phyloP scores from a whole-genome alignment of 129 eudicot genomes.

The Rutidosis leptorrhynchoides region DNA sequence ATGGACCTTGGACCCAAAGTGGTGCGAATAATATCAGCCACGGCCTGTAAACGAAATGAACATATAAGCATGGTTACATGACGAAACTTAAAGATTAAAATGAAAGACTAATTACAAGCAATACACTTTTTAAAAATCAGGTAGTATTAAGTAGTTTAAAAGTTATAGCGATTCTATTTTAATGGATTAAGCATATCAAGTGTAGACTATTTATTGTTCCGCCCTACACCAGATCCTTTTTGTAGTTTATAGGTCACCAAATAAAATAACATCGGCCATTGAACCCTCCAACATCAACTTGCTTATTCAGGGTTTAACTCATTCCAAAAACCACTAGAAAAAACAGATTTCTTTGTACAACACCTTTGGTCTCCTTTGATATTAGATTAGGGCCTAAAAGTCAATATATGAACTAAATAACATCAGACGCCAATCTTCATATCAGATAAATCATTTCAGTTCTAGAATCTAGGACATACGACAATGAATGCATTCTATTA shows the following conservation, averaged over 20 bases:
- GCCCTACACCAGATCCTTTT: background rate
- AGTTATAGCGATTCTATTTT: background rate
- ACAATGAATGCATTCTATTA: too few relatives aligned
- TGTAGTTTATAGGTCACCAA: background rate
- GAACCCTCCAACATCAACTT: conserved; percentile 7
- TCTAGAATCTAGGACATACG: too few relatives aligned
- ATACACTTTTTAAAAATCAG: too few relatives aligned
- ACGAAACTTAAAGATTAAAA: background rate
- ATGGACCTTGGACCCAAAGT: conserved; percentile 98
- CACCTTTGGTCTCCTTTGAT: background rate
- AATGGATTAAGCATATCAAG: background rate
- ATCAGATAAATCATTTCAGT: background rate
- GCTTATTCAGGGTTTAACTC: conserved; percentile 2
- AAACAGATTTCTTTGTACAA: background rate
- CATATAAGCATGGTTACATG: background rate
- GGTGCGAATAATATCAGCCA: conserved; percentile 91
- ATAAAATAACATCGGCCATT: background rate
- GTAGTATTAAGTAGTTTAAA: conserved; percentile 1
- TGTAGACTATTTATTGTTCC: background rate
- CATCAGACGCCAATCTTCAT: background rate
- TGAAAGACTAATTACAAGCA: background rate
- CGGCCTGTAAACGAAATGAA: conserved; percentile 51
- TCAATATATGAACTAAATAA: background rate
- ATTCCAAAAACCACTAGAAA: background rate
- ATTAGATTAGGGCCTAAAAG: background rate